These are phyloP conservation scores for Kodamaea lidongshanica DNA, from an alignment of 805 yeast genomes.

Conservation along the genomic window DNA sequence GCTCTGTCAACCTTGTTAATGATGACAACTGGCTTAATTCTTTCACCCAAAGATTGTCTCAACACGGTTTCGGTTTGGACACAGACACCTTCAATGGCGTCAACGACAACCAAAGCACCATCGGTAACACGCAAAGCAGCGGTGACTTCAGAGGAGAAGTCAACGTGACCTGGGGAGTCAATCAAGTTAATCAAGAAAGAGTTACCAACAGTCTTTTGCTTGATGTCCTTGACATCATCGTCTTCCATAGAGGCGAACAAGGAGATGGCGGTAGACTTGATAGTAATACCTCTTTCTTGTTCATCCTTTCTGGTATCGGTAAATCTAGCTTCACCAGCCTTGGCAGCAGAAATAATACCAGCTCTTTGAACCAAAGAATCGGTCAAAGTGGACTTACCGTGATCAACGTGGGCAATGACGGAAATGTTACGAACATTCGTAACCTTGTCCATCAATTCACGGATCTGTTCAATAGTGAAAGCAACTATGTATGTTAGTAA, in stretches of 20 bases:
- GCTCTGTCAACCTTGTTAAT: slow-evolving; percentile 99
- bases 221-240: slow-evolving; percentile 81
- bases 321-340: slow-evolving; percentile 99
- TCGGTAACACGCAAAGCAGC: slow-evolving; percentile 99
- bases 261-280: slow-evolving; percentile 98
- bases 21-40: slow-evolving; percentile 97
- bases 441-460: slow-evolving; percentile 98
- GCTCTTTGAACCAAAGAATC: slow-evolving; percentile 99
- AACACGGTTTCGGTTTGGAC: slow-evolving; percentile 99
- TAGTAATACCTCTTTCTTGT: slow-evolving; percentile 99
- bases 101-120: slow-evolving; percentile 99
- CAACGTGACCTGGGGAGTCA: slow-evolving; percentile 99
- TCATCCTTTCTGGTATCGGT: slow-evolving; percentile 99
- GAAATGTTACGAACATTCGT: slow-evolving; percentile 99
- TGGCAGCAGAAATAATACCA: slow-evolving; percentile 99
- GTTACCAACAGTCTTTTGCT: slow-evolving; percentile 89
- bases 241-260: slow-evolving; percentile 83
- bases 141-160: slow-evolving; percentile 99
- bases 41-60: slow-evolving; percentile 98
- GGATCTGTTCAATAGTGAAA: slow-evolving; percentile 74
- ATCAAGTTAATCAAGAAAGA: slow-evolving; percentile 95
- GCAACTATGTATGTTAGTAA: slow-evolving; percentile 38
- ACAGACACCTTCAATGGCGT: slow-evolving; percentile 99
- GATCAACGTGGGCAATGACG: slow-evolving; percentile 99
- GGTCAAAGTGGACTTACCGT: slow-evolving; percentile 98